Base-by-base conservation (phyloP, 73 alveolate genomes). In the Paramecium caudatum region DNA sequence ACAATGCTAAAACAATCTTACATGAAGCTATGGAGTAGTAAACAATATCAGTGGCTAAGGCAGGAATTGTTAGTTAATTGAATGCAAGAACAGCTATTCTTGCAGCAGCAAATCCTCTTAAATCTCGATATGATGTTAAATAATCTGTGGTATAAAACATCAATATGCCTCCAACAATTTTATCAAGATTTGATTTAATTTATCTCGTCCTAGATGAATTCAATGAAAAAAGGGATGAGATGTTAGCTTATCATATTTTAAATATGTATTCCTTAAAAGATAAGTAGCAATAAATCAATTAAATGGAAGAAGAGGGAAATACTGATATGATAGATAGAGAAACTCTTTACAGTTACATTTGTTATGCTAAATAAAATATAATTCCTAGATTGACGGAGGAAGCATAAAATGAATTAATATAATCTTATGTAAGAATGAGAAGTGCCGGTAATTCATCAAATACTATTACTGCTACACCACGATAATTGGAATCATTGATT, bases 31-130 rank as follows among this genome's bases (percentile, higher is more conserved):
- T 96, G 99, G 99, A 96, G 91, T 97, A 98, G 91, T 96, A 96
- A 93, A 96, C 99, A 21, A 95, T 96, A 5, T 95, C 99, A 6
- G 95, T 96, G 4, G 99, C 99, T 78, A 98, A 98, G 94, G 99
- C 99, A 15, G 99, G 99, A 37, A 98, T 98, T 50, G 98, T 98
- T 32, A 96, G 99, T 84, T 94, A 98, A 45, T 94, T 98, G 82
- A 98, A 98, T 90, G 99, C 99, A 10, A 91, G 99, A 49, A 98
- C 99, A 27, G 99, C 99, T 30, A 95, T 98, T 61, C 93, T 98
- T 47, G 99, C 99, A 43, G 99, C 99, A 49, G 99, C 99, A 5
- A 98, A 98, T 74, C 99, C 99, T 1, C 91, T 91, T 55, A 82
- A 63, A 47, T 74, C 94, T 34, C 78, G 95, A 47, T 96, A 96